Evolutionary conservation across 768 basidiomycete species (phyloP), one percentile per base, ranked within the genome.

Genomic region (Mycena maculata): DNA sequence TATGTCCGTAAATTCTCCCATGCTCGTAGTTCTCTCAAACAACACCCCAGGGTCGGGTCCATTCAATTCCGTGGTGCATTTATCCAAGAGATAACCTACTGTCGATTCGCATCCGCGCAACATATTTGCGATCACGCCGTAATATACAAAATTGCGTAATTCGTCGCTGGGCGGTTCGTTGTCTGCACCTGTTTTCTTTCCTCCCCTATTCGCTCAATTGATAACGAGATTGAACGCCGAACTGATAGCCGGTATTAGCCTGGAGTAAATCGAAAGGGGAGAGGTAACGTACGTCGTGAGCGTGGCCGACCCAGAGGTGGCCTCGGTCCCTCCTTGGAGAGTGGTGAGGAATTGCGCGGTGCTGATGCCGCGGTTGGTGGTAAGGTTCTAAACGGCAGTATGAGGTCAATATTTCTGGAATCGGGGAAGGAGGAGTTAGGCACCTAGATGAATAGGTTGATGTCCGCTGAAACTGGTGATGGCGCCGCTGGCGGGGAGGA

Each of bases 301-400:
- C 0, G 80, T 84, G 12, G 86, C 88, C 30, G 80, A 79, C n/a
- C 89, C 89, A 13, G 81, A 81, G 0, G 87, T 90, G 18, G 86
- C 85, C 75, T 92, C 90, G 0, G 87, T 87, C 8, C 90, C 90
- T 9, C 82, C 89, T 71, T 91, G 89, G 2, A 84, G 84, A 15
- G 85, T 88, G 39, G 75, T 83, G 57, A 91, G 80, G 77, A 83
- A 91, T 70, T 91, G 85, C 3, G 86, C 84, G 16, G 82, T 72
- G 64, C 77, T 75, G 33, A 92, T 68, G 6, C 82, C 80, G 36
- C 84, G 78, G 49, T 81, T 77, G 11, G 82, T 57, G 0, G 84
- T 84, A 71, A 92, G 75, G 68, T 88, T 86, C 88, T 91, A 44
- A 11, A 55, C 13, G 20, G 41, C 22, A 57, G 60, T 3, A 22